Evolutionary conservation across 148 eudicot genomes (phyloP).

Genomic region (Fagopyrum homotropicum): DNA sequence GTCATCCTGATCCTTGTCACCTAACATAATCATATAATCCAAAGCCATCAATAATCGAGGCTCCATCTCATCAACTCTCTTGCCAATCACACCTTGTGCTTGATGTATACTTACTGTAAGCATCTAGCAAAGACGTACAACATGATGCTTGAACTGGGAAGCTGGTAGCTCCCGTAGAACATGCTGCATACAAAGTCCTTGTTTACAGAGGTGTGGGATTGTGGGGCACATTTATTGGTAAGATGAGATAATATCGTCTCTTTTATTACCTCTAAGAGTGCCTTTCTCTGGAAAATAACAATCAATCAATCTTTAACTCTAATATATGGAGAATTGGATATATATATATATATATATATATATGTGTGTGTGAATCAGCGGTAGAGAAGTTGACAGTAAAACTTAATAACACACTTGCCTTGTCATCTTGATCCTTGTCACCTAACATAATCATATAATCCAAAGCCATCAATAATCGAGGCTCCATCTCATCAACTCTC

Average conservation of each 20-base stretch:
- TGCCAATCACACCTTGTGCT: slow-evolving; percentile 96
- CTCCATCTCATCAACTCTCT: slow-evolving; percentile 97
- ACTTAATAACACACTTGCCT: slow-evolving; percentile 26
- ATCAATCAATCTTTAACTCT: neutral
- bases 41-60: slow-evolving; percentile 94
- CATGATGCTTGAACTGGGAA: slow-evolving; percentile 98
- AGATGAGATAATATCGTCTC: slow-evolving; percentile 94
- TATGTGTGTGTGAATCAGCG: neutral
- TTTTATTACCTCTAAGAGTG: slow-evolving; percentile 88
- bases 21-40: slow-evolving; percentile 90
- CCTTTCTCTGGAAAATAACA: slow-evolving; percentile 56
- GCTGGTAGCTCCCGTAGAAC: slow-evolving; percentile 98
- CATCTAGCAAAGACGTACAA: slow-evolving; percentile 90
- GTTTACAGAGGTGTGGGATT: no score
- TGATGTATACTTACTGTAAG: slow-evolving; percentile 68
- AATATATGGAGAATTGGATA: neutral
- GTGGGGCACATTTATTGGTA: slow-evolving; percentile 93
- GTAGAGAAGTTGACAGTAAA: neutral
- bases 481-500: slow-evolving; percentile 94
- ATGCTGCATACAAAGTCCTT: slow-evolving; percentile 50
- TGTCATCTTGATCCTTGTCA: slow-evolving; percentile 75
- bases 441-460: slow-evolving; percentile 95
- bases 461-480: slow-evolving; percentile 93
- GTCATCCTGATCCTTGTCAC: slow-evolving; percentile 78
- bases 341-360: no score